Percentiles rank a stretch among this genome's conserved stretches.
Evolutionary conservation across 345 rosid genomes (phyloP).

Genomic region (Bruguiera sexangula): DNA sequence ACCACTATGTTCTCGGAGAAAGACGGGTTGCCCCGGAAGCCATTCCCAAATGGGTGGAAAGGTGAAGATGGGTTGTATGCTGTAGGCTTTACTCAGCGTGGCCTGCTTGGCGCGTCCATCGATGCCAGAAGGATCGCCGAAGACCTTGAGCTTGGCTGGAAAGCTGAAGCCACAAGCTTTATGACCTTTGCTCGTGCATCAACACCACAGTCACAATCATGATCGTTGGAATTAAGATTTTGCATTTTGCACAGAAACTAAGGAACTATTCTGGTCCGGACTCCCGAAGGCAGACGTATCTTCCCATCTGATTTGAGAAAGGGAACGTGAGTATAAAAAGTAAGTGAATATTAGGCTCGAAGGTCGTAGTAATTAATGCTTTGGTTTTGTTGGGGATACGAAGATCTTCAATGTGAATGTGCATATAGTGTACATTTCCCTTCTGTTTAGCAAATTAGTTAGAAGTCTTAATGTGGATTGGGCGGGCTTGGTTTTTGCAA

Average conservation of each 20-base stretch:
- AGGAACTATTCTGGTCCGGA: not conserved
- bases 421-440: conserved; percentile 18
- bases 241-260: not conserved
- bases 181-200: conserved; percentile 9
- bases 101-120: conserved; percentile 70
- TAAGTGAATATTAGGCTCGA: not conserved
- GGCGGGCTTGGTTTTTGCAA: not conserved
- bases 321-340: not conserved
- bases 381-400: not conserved
- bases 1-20: conserved; percentile 53
- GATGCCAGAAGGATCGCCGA: conserved; percentile 66
- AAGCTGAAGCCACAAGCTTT: conserved; percentile 23
- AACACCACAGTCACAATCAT: not conserved
- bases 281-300: not conserved
- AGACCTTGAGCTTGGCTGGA: conserved; percentile 48
- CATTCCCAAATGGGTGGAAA: conserved; percentile 80
- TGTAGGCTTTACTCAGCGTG: conserved; percentile 74
- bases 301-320: not conserved
- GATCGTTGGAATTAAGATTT: not conserved
- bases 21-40: conserved; percentile 57
- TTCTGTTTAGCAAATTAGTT: not conserved
- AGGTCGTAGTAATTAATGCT: not conserved
- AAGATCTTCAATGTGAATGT: conserved; percentile 2
- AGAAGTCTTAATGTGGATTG: not conserved
- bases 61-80: conserved; percentile 74